Conservation (phyloP, 2,329 filamentous ascomycete genomes). For the Lachnellula arida region DNA sequence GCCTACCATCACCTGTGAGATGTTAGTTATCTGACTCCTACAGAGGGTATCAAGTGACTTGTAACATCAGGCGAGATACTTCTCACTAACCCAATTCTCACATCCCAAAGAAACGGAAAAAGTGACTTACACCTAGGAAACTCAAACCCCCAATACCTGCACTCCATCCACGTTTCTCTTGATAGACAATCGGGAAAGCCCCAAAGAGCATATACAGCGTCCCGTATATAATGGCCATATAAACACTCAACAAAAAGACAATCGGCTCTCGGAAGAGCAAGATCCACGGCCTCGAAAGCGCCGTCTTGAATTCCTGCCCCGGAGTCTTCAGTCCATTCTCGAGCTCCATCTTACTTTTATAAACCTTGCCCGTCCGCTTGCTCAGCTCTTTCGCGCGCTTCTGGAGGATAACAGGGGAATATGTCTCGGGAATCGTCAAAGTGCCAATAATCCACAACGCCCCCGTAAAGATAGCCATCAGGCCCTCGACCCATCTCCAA, state of each 20-base stretch:
- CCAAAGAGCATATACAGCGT: slow-evolving; percentile 55
- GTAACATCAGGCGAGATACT: neutral
- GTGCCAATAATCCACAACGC: slow-evolving; percentile 54
- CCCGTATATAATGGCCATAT: slow-evolving; percentile 58
- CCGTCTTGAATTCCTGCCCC: slow-evolving; percentile 65
- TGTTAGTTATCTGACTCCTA: neutral
- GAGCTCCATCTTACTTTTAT: slow-evolving; percentile 65
- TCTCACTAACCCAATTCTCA: neutral
- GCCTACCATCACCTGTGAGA: slow-evolving; percentile 41
- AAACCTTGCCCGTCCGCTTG: slow-evolving; percentile 49
- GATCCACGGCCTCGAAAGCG: slow-evolving; percentile 81
- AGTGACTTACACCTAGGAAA: slow-evolving; percentile 59
- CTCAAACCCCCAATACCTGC: slow-evolving; percentile 56
- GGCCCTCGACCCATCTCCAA: slow-evolving; percentile 72
- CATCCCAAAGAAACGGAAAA: neutral
- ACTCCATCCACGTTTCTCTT: slow-evolving; percentile 53
- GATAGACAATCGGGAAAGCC: slow-evolving; percentile 63
- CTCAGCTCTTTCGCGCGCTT: slow-evolving; percentile 63
- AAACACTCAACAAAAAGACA: slow-evolving; percentile 61
- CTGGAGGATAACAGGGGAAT: slow-evolving; percentile 62
- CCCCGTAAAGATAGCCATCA: slow-evolving; percentile 63
- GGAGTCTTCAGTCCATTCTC: slow-evolving; percentile 55
- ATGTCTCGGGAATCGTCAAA: slow-evolving; percentile 54
- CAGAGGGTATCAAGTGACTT: neutral
- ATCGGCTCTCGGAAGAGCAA: slow-evolving; percentile 81